Conservation (phyloP, 306 rosid species). For the Lagenaria siceraria region DNA sequence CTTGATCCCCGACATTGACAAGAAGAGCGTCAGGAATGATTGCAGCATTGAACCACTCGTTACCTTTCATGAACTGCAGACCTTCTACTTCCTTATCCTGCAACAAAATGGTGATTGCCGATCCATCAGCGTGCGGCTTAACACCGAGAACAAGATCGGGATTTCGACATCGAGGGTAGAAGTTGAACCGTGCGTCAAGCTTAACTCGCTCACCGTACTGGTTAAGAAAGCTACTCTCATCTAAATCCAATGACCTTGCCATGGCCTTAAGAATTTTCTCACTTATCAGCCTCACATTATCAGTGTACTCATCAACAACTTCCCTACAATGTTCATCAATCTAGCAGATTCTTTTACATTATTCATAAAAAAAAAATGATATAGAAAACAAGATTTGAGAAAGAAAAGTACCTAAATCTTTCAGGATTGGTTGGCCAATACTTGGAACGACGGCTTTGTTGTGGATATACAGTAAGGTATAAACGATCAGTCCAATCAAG, state of each 20-base stretch:
- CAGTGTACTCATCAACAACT: constrained; percentile 29
- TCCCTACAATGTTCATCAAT: constrained; percentile 23
- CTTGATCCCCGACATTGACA: constrained; percentile 73
- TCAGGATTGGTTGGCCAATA: constrained; percentile 39
- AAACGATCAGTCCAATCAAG: constrained; percentile 54
- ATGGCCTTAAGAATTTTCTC: constrained; percentile 49
- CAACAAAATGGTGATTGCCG: constrained; percentile 45
- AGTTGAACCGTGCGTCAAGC: constrained; percentile 44
- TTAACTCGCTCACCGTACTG: constrained; percentile 29
- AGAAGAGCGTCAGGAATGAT: constrained; percentile 45
- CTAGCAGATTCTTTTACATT: not conserved
- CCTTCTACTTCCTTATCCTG: constrained; percentile 68
- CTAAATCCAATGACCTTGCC: constrained; percentile 60
- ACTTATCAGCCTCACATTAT: constrained; percentile 21
- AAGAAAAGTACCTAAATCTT: constrained; percentile 21
- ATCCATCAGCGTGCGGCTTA: constrained; percentile 67
- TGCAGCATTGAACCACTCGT: constrained; percentile 60
- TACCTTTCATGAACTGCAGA: constrained; percentile 58
- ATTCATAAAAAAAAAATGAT: not conserved
- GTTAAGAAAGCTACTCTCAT: constrained; percentile 39
- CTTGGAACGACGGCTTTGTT: constrained; percentile 24
- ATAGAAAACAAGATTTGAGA: not conserved
- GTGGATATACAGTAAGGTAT: constrained; percentile 33
- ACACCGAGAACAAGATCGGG: constrained; percentile 54
- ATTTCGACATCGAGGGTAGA: constrained; percentile 57